A percentile compares a stretch with the other conserved stretches of the same genome.
phyloP scores from a whole-genome alignment of 2,329 filamentous ascomycete genomes.

The Nigrograna mackinnonii region DNA sequence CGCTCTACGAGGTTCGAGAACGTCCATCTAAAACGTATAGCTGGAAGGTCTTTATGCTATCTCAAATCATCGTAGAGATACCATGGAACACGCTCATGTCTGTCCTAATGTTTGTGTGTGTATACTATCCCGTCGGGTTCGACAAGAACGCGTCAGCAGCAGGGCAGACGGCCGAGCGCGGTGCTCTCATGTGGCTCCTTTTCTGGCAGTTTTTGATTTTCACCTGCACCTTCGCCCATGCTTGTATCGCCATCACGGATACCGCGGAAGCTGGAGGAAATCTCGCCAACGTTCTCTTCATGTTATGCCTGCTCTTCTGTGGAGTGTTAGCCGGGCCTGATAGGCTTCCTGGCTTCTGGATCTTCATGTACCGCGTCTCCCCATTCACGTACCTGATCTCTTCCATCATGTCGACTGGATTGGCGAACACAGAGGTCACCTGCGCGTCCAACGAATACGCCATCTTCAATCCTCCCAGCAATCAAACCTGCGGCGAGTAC shows the following conservation, averaged over 20 bases:
- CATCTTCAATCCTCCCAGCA: constrained; percentile 60
- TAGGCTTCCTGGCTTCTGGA: constrained; percentile 71
- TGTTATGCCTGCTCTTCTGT: no score
- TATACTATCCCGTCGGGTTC: constrained; percentile 81
- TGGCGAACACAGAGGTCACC: constrained; percentile 64
- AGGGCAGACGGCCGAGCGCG: no score
- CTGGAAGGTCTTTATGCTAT: constrained; percentile 79
- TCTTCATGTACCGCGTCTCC: constrained; percentile 69
- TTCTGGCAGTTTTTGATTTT: no score
- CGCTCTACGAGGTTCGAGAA: constrained; percentile 82
- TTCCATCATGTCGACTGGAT: constrained; percentile 68
- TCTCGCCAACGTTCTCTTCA: no score
- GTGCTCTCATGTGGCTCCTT: no score
- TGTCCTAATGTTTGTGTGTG: constrained; percentile 71
- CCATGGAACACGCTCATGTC: constrained; percentile 68
- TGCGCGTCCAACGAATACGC: constrained; percentile 72
- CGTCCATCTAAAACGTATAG: constrained; percentile 78
- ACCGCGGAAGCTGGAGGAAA: no score
- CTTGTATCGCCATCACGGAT: no score
- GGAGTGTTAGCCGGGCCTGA: constrained; percentile 67
- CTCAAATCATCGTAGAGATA: constrained; percentile 78
- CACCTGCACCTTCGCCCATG: no score
- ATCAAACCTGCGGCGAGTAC: constrained; percentile 65
- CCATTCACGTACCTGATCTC: constrained; percentile 78
- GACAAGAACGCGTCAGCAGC: constrained; percentile 72